Evolutionary conservation across 352 stramenopile species (phyloP).

Genomic region (Phytophthora pseudosyringae): DNA sequence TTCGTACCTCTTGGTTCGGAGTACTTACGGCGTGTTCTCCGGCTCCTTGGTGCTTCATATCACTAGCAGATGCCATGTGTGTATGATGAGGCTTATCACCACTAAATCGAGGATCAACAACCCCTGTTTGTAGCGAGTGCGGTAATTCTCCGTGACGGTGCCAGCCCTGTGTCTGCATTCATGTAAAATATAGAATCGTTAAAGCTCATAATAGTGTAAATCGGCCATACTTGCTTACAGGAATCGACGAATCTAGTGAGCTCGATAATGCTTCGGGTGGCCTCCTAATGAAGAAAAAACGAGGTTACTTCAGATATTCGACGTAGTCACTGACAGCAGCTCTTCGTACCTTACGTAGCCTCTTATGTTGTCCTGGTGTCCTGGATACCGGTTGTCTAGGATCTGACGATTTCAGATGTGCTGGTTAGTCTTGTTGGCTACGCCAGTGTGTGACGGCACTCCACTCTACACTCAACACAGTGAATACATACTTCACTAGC

Average conservation of each 20-base stretch:
- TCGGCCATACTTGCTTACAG: slow-evolving; percentile 7
- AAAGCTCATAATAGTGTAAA: background rate
- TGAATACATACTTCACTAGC: slow-evolving; percentile 35
- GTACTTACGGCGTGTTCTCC: slow-evolving; percentile 23
- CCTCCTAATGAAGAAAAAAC: slow-evolving; percentile 16
- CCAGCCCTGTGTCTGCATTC: slow-evolving; percentile 27
- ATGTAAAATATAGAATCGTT: slow-evolving; percentile 1
- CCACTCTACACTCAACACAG: background rate
- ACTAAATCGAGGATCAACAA: slow-evolving; percentile 11
- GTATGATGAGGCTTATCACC: slow-evolving; percentile 11
- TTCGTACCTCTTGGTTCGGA: slow-evolving; percentile 54
- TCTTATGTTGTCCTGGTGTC: slow-evolving; percentile 37
- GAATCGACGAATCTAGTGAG: slow-evolving; percentile 24
- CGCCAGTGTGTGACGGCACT: background rate
- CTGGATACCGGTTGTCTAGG: slow-evolving; percentile 38
- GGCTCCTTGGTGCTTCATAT: background rate
- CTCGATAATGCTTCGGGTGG: slow-evolving; percentile 27
- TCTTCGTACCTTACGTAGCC: slow-evolving; percentile 60
- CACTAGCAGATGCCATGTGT: slow-evolving; percentile 3
- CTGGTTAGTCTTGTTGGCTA: slow-evolving; percentile 2
- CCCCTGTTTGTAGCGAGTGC: slow-evolving; percentile 15
- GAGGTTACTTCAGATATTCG: background rate
- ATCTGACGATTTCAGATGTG: slow-evolving; percentile 15
- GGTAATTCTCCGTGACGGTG: slow-evolving; percentile 34
- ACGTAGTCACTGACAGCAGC: background rate